phyloP scores from a whole-genome alignment of 306 rosid species.

The Malus orientalis region DNA sequence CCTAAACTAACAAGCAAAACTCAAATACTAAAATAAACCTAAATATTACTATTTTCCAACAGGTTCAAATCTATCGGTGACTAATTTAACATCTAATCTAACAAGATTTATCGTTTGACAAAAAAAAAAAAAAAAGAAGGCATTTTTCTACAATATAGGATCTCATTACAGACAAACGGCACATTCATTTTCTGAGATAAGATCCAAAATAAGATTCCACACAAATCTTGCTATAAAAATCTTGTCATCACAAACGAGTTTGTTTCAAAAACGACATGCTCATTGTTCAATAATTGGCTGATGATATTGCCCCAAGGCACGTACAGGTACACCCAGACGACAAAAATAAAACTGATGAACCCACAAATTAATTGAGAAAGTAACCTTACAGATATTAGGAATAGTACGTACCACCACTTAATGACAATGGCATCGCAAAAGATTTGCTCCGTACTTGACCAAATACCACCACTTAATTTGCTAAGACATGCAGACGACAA shows the following conservation, averaged over 20 bases:
- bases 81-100: no score
- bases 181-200: background rate
- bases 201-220: background rate
- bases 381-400: background rate
- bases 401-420: no score
- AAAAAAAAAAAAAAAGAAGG: no score
- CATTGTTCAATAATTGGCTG: background rate
- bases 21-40: no score
- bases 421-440: background rate
- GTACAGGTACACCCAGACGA: background rate
- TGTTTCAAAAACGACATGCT: background rate
- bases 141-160: no score
- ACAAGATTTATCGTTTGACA: no score
- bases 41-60: no score
- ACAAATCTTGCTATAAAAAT: background rate
- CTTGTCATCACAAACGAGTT: background rate
- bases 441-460: background rate
- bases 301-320: background rate
- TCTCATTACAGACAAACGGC: background rate
- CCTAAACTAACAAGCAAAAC: no score
- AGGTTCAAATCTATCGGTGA: no score
- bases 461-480: background rate
- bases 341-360: background rate
- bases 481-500: background rate
- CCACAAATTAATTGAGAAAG: background rate